phyloP scores from a whole-genome alignment of 2,329 filamentous ascomycete genomes.

The Colletotrichum lini region DNA sequence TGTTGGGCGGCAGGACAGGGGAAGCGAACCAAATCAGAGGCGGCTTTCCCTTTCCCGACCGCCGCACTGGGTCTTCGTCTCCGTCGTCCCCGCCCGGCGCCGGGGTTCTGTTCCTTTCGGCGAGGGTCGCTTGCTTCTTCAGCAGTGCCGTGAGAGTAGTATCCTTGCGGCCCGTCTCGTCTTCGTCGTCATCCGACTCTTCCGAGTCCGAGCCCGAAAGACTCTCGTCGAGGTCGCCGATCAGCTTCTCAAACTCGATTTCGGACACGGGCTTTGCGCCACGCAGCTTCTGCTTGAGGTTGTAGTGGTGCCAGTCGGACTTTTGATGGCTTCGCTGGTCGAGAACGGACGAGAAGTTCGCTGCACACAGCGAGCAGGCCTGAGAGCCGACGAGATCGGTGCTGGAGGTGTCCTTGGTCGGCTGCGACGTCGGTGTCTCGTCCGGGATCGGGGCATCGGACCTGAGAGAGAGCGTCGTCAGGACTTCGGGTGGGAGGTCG shows the following conservation, averaged over 20 bases:
- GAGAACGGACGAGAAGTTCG: conserved; percentile 78
- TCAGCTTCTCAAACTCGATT: conserved; percentile 85
- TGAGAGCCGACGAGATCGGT: conserved; percentile 72
- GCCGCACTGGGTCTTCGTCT: conserved; percentile 55
- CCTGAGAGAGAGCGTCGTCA: conserved; percentile 74
- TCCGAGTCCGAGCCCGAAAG: conserved; percentile 88
- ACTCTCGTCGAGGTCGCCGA: conserved; percentile 90
- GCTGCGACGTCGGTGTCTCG: conserved; percentile 42
- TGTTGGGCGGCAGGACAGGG: conserved; percentile 80
- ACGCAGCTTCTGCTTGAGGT: conserved; percentile 90
- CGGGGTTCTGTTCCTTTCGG: conserved; percentile 57
- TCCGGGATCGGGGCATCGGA: conserved; percentile 48
- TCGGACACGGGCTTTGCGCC: conserved; percentile 82
- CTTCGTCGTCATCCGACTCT: conserved; percentile 77
- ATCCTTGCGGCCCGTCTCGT: conserved; percentile 68
- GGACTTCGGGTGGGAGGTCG: conserved; percentile 82
- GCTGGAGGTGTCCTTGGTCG: conserved; percentile 40
- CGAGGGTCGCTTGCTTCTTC: conserved; percentile 85
- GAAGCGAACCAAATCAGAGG: conserved; percentile 91
- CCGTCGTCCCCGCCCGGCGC: conserved; percentile 67
- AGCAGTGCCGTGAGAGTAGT: conserved; percentile 82
- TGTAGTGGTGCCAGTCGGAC: conserved; percentile 94
- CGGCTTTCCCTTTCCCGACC: conserved; percentile 63
- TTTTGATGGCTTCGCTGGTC: conserved; percentile 90
- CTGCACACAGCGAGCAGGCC: conserved; percentile 84